phyloP scores from a whole-genome alignment of 1,139 yeast species.

The Blastobotrys aristatus region DNA sequence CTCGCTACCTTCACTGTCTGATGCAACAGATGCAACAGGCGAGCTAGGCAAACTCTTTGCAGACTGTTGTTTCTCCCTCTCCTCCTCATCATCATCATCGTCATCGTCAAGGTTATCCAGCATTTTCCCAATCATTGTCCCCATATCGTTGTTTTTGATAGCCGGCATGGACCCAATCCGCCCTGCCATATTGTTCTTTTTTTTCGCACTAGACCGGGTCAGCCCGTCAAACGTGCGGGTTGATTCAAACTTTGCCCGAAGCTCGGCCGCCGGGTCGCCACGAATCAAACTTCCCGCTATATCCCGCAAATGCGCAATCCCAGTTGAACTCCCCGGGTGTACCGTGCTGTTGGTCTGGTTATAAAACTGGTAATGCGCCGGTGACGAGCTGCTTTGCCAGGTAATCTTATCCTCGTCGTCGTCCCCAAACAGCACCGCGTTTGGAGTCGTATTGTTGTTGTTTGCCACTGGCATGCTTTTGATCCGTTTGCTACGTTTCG shows the following conservation, averaged over 20 bases:
- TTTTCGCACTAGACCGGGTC: conserved; percentile 1
- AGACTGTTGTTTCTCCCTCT: too few relatives aligned
- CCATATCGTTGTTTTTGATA: conserved; percentile 1
- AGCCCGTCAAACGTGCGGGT: background rate
- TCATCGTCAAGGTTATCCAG: background rate
- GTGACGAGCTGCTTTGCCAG: conserved; percentile 11
- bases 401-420: conserved; percentile 6
- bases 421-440: background rate
- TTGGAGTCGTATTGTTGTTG: background rate
- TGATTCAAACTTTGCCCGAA: conserved; percentile 9
- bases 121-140: conserved; percentile 7
- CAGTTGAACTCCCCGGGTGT: background rate
- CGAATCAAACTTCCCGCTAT: background rate
- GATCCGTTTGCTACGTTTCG: conserved; percentile 2
- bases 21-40: conserved; percentile 3
- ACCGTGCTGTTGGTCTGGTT: background rate
- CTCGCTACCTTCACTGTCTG: conserved; percentile 13
- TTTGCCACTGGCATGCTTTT: background rate
- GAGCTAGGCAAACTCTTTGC: conserved; percentile 14
- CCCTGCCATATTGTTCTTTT: background rate
- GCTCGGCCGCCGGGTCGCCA: conserved; percentile 6
- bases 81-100: conserved; percentile 1
- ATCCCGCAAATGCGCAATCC: background rate
- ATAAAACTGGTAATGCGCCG: background rate
- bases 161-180: conserved; percentile 6